Conservation (phyloP, 2,329 filamentous ascomycete species). For the Monosporascus sp. region DNA sequence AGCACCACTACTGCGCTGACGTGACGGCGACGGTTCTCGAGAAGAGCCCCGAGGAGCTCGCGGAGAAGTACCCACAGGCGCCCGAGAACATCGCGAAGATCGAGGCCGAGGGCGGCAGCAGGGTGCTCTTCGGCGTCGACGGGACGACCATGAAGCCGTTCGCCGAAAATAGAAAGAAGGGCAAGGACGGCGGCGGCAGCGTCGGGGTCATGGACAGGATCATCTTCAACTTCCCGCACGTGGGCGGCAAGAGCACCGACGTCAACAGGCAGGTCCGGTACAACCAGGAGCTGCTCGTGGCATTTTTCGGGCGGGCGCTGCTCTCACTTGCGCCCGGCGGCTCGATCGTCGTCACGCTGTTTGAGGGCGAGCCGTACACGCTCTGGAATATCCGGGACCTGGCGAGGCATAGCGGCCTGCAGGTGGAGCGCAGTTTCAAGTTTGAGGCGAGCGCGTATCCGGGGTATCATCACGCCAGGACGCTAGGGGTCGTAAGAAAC, state of each 20-base stretch:
- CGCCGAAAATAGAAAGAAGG: slow-evolving; percentile 31
- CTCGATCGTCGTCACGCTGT: slow-evolving; percentile 75
- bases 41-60: slow-evolving; percentile 48
- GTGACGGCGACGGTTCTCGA: slow-evolving; percentile 69
- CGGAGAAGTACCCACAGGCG: slow-evolving; percentile 70
- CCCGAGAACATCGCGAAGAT: slow-evolving; percentile 53
- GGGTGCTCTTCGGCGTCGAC: slow-evolving; percentile 59
- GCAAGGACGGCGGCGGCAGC: slow-evolving; percentile 11
- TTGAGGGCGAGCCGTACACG: slow-evolving; percentile 91
- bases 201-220: slow-evolving; percentile 62
- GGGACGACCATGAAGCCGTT: slow-evolving; percentile 58
- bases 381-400: slow-evolving; percentile 93
- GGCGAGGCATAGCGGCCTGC: slow-evolving; percentile 68
- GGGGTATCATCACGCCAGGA: slow-evolving; percentile 68
- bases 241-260: slow-evolving; percentile 86
- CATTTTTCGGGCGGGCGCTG: slow-evolving; percentile 57
- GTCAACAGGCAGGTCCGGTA: slow-evolving; percentile 90
- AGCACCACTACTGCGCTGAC: slow-evolving; percentile 60
- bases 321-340: slow-evolving; percentile 50
- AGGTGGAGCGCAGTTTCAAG: slow-evolving; percentile 63
- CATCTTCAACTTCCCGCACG: slow-evolving; percentile 96
- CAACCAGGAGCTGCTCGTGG: slow-evolving; percentile 75
- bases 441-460: slow-evolving; percentile 66
- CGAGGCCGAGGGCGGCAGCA: slow-evolving; percentile 33
- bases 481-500: slow-evolving; percentile 58